Evolutionary conservation across 176 grass and related monocot species (phyloP).

Genomic region (Rhynchospora breviuscula): DNA sequence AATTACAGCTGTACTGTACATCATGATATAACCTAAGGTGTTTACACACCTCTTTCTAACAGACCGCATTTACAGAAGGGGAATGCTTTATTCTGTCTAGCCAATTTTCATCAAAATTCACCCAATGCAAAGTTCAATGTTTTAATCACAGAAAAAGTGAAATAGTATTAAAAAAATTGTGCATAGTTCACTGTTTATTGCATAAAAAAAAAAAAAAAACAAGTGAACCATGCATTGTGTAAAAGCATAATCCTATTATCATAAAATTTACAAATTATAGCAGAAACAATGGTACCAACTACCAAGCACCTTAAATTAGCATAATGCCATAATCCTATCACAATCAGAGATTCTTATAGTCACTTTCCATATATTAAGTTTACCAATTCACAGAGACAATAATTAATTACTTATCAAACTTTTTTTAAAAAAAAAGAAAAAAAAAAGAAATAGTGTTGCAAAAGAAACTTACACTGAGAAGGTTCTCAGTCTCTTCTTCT

Average conservation of each 20-base stretch:
- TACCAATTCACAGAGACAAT: not conserved
- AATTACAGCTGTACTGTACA: not conserved
- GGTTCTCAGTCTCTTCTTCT: slow-evolving; percentile 46
- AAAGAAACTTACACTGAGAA: slow-evolving; percentile 54
- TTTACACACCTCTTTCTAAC: not conserved
- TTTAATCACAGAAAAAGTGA: no score
- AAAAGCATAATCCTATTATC: no score
- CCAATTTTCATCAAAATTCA: no score
- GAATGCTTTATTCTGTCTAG: no score
- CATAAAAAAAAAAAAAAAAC: no score
- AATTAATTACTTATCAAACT: not conserved
- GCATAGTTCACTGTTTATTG: no score
- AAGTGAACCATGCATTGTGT: no score
- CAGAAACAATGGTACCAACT: not conserved
- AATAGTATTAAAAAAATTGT: no score
- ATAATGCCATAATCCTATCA: no score
- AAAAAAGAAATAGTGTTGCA: not conserved
- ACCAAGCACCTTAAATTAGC: slow-evolving; percentile 1
- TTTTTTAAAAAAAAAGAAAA: not conserved
- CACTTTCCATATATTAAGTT: not conserved
- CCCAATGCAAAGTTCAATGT: no score
- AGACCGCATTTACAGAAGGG: not conserved
- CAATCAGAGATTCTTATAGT: not conserved
- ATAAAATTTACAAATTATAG: not conserved
- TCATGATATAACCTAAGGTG: not conserved